phyloP scores from a whole-genome alignment of 305 asterid species.

The Fraxinus baroniana region DNA sequence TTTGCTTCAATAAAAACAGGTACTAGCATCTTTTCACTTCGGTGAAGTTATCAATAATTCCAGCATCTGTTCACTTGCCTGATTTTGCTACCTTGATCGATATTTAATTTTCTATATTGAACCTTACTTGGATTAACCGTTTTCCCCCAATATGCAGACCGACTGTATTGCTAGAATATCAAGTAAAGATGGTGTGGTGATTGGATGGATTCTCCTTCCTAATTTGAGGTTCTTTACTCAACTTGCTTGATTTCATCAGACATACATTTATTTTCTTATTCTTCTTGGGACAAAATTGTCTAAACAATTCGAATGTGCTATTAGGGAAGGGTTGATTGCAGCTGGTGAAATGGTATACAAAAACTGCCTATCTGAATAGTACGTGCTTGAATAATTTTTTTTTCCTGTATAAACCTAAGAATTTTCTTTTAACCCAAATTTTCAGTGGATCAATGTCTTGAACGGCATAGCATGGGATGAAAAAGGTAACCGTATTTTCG shows the following conservation, averaged over 20 bases:
- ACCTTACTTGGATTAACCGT: neutral
- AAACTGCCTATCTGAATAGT: neutral
- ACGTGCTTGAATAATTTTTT: neutral
- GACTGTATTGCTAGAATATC: slow-evolving; percentile 95
- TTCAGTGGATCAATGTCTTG: slow-evolving; percentile 58
- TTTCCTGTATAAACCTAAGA: neutral
- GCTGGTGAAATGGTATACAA: slow-evolving; percentile 49
- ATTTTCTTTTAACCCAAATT: slow-evolving; percentile 9
- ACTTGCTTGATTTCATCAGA: neutral
- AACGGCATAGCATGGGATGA: slow-evolving; percentile 79
- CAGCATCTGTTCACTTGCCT: neutral
- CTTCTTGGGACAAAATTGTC: slow-evolving; percentile 15
- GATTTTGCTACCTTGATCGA: neutral
- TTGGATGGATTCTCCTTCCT: slow-evolving; percentile 88
- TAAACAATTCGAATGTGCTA: slow-evolving; percentile 11
- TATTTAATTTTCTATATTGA: neutral
- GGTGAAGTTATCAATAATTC: neutral
- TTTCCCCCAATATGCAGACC: slow-evolving; percentile 46
- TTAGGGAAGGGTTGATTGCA: slow-evolving; percentile 49
- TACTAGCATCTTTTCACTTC: neutral
- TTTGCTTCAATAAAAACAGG: neutral
- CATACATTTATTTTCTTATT: neutral
- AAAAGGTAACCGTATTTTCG: slow-evolving; percentile 45
- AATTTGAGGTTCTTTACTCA: slow-evolving; percentile 51
- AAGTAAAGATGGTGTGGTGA: slow-evolving; percentile 51